Conservation (phyloP, 257 asterid species). For the Thymus mandschuricus region DNA sequence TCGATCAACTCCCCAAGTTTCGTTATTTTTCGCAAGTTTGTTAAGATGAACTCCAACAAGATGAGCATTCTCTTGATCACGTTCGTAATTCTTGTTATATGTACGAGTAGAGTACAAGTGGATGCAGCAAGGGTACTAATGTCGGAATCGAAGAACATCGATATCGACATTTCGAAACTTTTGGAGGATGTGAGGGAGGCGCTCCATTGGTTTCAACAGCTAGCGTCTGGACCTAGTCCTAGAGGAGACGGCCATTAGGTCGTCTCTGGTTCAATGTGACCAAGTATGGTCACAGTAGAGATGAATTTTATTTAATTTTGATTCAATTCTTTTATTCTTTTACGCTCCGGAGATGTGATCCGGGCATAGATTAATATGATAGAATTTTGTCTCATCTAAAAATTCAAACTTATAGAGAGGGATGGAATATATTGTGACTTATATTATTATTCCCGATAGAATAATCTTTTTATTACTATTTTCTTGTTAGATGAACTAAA, state of each 20-base stretch:
- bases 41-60: constrained; percentile 31
- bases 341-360: not conserved
- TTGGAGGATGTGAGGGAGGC: constrained; percentile 41
- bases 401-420: too few species aligned
- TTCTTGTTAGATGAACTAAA: too few species aligned
- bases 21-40: not conserved
- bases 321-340: constrained; percentile 1
- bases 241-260: constrained; percentile 63
- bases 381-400: too few species aligned
- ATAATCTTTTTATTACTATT: too few species aligned
- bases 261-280: not conserved
- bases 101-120: constrained; percentile 27
- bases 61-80: constrained; percentile 20
- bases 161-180: constrained; percentile 31
- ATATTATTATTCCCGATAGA: too few species aligned
- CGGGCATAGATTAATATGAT: not conserved
- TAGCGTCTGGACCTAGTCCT: constrained; percentile 69
- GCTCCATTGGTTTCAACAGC: constrained; percentile 53
- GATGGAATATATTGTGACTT: too few species aligned
- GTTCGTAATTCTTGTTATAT: constrained; percentile 12
- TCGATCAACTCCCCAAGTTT: not conserved
- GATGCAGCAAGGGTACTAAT: constrained; percentile 42
- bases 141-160: constrained; percentile 24
- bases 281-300: not conserved
- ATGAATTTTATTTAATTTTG: not conserved